A percentile compares a stretch with the other conserved stretches of the same genome.
Conservation (phyloP, 139 green algal species). For the Chlorella sp. region DNA sequence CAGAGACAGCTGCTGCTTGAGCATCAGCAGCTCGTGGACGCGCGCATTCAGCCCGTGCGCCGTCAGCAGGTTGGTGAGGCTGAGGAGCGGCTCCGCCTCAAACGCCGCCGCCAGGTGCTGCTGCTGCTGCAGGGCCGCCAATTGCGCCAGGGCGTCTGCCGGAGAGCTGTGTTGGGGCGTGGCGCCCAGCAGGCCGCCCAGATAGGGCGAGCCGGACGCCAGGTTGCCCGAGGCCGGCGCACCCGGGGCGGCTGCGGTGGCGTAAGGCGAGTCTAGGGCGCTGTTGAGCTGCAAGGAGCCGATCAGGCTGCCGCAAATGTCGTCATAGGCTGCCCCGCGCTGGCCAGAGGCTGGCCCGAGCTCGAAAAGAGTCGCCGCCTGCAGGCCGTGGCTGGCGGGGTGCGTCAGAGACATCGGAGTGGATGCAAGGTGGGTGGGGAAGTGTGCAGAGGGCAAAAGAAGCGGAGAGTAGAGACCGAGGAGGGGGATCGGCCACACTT, state of each 20-base stretch:
- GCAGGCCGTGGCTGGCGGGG: not conserved
- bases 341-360: not conserved
- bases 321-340: not conserved
- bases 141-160: not conserved
- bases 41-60: not conserved
- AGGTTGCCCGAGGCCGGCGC: not conserved
- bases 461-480: not conserved
- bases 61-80: slow-evolving; percentile 23
- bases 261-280: not conserved
- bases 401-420: not conserved
- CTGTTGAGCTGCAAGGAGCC: not conserved
- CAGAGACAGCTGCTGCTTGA: slow-evolving; percentile 14
- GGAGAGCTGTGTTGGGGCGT: too few relatives aligned
- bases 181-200: too few relatives aligned
- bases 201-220: not conserved
- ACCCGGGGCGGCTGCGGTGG: not conserved
- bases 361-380: not conserved
- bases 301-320: not conserved
- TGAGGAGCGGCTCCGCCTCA: slow-evolving; percentile 7
- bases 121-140: slow-evolving; percentile 22
- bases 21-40: not conserved
- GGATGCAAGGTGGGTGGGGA: not conserved
- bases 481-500: too few relatives aligned
- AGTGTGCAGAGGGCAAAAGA: not conserved
- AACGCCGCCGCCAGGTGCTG: not conserved